A percentile compares a stretch with the other conserved stretches of the same genome.
Evolutionary conservation across 2,329 filamentous ascomycete genomes (phyloP).

Genomic region (Ceratocystis variospora): DNA sequence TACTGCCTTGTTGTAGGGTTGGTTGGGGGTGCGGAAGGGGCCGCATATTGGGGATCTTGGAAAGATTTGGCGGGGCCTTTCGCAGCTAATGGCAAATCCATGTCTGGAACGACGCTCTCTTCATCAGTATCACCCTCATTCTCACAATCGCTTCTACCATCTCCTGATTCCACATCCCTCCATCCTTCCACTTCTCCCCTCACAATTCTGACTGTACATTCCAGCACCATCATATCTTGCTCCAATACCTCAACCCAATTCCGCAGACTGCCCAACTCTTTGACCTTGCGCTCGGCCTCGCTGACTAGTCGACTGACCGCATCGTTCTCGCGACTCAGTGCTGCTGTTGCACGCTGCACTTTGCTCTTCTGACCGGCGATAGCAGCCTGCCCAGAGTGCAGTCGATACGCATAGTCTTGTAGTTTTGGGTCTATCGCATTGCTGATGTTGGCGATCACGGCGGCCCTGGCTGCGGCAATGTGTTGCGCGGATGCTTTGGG

Average conservation of each 20-base stretch:
- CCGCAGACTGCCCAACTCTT: slow-evolving; percentile 69
- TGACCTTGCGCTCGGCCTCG: slow-evolving; percentile 49
- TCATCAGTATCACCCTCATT: background rate
- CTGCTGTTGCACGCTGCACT: slow-evolving; percentile 45
- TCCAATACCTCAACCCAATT: slow-evolving; percentile 79
- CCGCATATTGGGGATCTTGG: background rate
- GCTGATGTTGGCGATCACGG: slow-evolving; percentile 49
- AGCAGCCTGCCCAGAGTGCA: slow-evolving; percentile 54
- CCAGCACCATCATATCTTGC: slow-evolving; percentile 48
- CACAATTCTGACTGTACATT: slow-evolving; percentile 46
- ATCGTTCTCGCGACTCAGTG: slow-evolving; percentile 49
- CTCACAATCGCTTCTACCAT: background rate
- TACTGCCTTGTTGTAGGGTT: background rate
- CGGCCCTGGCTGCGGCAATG: slow-evolving; percentile 43
- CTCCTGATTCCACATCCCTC: slow-evolving; percentile 19
- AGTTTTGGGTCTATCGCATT: slow-evolving; percentile 57
- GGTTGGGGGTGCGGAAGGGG: background rate
- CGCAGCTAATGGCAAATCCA: background rate
- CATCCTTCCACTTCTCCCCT: slow-evolving; percentile 15
- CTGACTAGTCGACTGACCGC: slow-evolving; percentile 51
- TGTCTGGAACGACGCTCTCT: background rate
- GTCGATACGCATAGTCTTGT: slow-evolving; percentile 49
- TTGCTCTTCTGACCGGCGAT: slow-evolving; percentile 55
- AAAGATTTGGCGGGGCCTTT: background rate
- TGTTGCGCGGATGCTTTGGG: slow-evolving; percentile 33